Base-by-base conservation (phyloP, 2,329 filamentous ascomycete species). In the Verticillium zaregamsianum region DNA sequence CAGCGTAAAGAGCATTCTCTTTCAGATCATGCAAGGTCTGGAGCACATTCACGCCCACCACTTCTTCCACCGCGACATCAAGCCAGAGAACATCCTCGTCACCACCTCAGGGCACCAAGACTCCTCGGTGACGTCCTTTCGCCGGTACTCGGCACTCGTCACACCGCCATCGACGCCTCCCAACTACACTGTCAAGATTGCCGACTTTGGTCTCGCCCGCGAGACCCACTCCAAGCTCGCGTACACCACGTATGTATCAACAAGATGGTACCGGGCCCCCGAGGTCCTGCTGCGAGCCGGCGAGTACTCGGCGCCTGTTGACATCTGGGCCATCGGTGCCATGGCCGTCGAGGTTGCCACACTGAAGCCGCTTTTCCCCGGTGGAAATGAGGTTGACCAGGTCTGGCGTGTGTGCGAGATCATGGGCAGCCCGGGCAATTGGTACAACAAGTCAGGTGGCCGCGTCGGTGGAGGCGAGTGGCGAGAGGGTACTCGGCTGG, bases 291-390 rank as follows among this genome's bases (percentile, higher is more conserved):
- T 99, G 31, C 88, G 95, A 68, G 95, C 95, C 6, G 95, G 95
- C 59, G 93, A 98, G 74, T 99, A 99, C 77, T 98, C 95, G 0
- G 93, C 95, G 0, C 95, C 95, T 0, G 95, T 99, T 3, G 95
- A 99, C 72, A 98, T 99, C 69, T 99, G 95, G 95, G 95, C 95
- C 1, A 88, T 99, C 52, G 95, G 95, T 70, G 95, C 95, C 23
- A 99, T 99, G 95, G 95, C 95, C 7, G 95, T 99, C 12, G 95
- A 99, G 74, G 91, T 99, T 65, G 95, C 95, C 31, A 99, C 95
- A 0, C 75, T 99, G 62, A 99, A 98, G 80, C 95, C 95, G 20
- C 81, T 99, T 12, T 99, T 99, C 81, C 95, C 95, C 12, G 95
- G 95, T 69, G 92, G 93, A 71, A 99, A 99, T 73, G 95, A 99